These are phyloP conservation scores for Tetrastigma voinierianum DNA, from an alignment of 164 flowering plant genomes.

Conservation along the genomic window DNA sequence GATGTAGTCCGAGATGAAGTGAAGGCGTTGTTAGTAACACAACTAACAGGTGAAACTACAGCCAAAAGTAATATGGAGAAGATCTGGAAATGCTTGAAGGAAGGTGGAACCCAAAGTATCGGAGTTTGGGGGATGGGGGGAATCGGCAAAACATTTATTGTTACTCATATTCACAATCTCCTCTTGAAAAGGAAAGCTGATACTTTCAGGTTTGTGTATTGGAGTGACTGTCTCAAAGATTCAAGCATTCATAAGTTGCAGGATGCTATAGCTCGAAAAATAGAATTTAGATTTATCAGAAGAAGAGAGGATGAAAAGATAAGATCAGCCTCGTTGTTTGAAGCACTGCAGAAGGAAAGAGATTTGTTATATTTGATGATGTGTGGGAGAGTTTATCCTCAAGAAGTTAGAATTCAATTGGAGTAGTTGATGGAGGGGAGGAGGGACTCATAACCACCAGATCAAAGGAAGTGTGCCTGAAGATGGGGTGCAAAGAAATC, in stretches of 20 bases:
- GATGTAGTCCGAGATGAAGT: no score
- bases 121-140: slow-evolving; percentile 21
- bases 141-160: slow-evolving; percentile 12
- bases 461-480: slow-evolving; percentile 10
- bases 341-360: neutral
- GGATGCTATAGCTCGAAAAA: neutral
- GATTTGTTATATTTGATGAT: slow-evolving; percentile 15
- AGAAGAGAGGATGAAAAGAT: neutral
- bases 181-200: neutral
- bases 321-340: neutral
- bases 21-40: no score
- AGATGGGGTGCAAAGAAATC: slow-evolving; percentile 13
- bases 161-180: no score
- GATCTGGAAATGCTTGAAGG: neutral
- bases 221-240: slow-evolving; percentile 1
- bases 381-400: neutral
- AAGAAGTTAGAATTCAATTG: slow-evolving; percentile 7
- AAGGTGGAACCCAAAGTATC: neutral
- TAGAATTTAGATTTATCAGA: neutral
- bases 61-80: no score
- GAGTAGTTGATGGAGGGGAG: neutral
- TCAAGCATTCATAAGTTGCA: neutral
- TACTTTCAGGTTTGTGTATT: neutral
- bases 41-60: no score
- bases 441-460: slow-evolving; percentile 25